These are phyloP conservation scores for Cadophora gregata DNA, from an alignment of 2,329 filamentous ascomycete species.

Conservation along the genomic window DNA sequence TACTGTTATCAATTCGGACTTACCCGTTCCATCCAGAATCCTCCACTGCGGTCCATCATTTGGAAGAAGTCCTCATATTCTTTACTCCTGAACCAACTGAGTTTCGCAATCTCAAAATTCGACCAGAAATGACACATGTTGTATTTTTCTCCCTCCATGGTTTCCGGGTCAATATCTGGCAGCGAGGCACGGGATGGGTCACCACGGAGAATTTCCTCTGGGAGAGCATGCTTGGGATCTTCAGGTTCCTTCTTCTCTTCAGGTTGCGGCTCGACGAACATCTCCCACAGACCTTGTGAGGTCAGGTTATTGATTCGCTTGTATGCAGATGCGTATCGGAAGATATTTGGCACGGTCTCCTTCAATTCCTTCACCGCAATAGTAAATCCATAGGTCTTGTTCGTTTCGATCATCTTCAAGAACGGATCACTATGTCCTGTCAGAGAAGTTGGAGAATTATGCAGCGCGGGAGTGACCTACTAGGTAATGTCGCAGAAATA, in stretches of 20 bases:
- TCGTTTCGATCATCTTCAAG: slow-evolving; percentile 87
- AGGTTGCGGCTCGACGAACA: slow-evolving; percentile 86
- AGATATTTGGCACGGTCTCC: slow-evolving; percentile 98
- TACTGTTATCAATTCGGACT: slow-evolving; percentile 43
- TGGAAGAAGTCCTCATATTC: slow-evolving; percentile 98
- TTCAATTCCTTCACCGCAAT: slow-evolving; percentile 98
- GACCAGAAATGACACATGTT: slow-evolving; percentile 99
- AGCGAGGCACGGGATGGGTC: slow-evolving; percentile 74
- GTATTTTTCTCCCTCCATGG: slow-evolving; percentile 97
- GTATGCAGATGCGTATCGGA: slow-evolving; percentile 97
- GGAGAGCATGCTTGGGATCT: slow-evolving; percentile 70
- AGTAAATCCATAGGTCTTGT: slow-evolving; percentile 99
- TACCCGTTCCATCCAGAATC: slow-evolving; percentile 99
- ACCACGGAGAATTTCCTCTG: slow-evolving; percentile 80
- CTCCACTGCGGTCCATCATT: slow-evolving; percentile 97
- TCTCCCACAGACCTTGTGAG: slow-evolving; percentile 95
- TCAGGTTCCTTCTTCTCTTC: slow-evolving; percentile 62
- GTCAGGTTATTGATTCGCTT: slow-evolving; percentile 90
- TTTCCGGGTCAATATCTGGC: slow-evolving; percentile 85
- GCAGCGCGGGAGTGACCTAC: slow-evolving; percentile 57
- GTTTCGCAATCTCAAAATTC: slow-evolving; percentile 95
- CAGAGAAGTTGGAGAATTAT: slow-evolving; percentile 36
- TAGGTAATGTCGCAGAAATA: slow-evolving; percentile 99
- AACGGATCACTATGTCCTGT: slow-evolving; percentile 78
- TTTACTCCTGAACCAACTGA: slow-evolving; percentile 97